Conservation (phyloP, 106 monocot genomes). For the Dendrobium chrysotoxum region DNA sequence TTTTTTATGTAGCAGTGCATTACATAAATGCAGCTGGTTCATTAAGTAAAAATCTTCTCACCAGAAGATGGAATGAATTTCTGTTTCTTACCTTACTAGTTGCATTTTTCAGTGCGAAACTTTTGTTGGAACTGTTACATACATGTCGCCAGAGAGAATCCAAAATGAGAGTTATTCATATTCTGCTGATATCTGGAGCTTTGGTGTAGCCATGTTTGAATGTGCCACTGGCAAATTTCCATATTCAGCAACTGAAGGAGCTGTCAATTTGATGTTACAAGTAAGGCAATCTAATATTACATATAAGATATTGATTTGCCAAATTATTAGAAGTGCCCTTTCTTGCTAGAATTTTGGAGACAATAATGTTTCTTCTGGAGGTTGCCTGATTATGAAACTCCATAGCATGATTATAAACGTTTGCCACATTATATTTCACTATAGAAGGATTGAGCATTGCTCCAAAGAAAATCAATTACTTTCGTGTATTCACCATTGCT, state of each 20-base stretch:
- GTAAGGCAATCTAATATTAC: conserved; percentile 28
- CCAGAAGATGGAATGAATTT: background rate
- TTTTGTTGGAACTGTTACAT: conserved; percentile 97
- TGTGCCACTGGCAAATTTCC: conserved; percentile 97
- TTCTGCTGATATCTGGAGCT: conserved; percentile 98
- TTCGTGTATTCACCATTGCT: no score
- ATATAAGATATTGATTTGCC: background rate
- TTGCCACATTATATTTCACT: background rate
- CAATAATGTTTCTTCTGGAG: background rate
- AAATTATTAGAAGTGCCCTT: background rate
- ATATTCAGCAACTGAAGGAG: conserved; percentile 82
- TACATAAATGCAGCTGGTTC: background rate
- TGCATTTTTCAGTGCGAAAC: conserved; percentile 82
- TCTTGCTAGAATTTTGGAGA: background rate
- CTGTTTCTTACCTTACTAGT: conserved; percentile 7
- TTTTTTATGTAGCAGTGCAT: background rate
- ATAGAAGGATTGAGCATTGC: background rate
- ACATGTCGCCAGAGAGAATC: conserved; percentile 99
- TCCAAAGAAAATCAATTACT: background rate
- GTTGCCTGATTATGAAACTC: background rate
- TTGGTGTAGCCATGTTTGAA: conserved; percentile 82
- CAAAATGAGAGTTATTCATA: conserved; percentile 87
- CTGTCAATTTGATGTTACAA: conserved; percentile 97
- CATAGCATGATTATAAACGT: background rate
- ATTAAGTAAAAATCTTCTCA: background rate